A percentile compares a stretch with the other conserved stretches of the same genome.
Conservation (phyloP, 352 stramenopile genomes). For the Elongisporangium anandrum region DNA sequence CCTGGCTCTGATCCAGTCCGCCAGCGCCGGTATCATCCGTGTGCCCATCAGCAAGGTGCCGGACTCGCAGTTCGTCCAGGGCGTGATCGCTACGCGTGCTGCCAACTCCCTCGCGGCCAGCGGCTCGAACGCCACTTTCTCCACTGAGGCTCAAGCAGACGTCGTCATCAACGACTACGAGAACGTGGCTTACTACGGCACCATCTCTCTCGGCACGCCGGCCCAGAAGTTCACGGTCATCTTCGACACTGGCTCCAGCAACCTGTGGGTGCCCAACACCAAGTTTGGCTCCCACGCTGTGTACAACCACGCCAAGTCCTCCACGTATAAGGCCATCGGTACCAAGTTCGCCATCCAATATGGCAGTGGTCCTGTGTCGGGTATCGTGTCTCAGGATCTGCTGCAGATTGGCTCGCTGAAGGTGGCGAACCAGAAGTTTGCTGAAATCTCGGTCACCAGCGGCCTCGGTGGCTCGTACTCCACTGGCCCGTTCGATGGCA, state of each 20-base stretch:
- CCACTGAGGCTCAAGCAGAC: too few relatives aligned
- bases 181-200: too few relatives aligned
- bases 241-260: conserved; percentile 29
- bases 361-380: conserved; percentile 70
- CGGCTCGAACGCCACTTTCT: too few relatives aligned
- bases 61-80: too few relatives aligned
- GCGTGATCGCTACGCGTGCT: too few relatives aligned
- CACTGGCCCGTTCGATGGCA: conserved; percentile 97
- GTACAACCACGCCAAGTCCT: conserved; percentile 66
- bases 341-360: conserved; percentile 88
- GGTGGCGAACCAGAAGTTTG: too few relatives aligned
- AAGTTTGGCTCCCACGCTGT: conserved; percentile 21
- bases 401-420: conserved; percentile 32
- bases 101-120: too few relatives aligned
- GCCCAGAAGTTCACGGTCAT: conserved; percentile 27
- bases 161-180: conserved; percentile 4
- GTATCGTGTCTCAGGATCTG: conserved; percentile 69
- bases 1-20: too few relatives aligned
- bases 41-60: too few relatives aligned
- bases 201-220: conserved; percentile 16
- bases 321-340: conserved; percentile 66
- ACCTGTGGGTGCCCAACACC: conserved; percentile 21
- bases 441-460: too few relatives aligned
- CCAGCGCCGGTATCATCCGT: too few relatives aligned
- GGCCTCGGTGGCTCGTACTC: too few relatives aligned